Conservation (phyloP, 2,329 filamentous ascomycete species). For the Xylariaceae sp. region DNA sequence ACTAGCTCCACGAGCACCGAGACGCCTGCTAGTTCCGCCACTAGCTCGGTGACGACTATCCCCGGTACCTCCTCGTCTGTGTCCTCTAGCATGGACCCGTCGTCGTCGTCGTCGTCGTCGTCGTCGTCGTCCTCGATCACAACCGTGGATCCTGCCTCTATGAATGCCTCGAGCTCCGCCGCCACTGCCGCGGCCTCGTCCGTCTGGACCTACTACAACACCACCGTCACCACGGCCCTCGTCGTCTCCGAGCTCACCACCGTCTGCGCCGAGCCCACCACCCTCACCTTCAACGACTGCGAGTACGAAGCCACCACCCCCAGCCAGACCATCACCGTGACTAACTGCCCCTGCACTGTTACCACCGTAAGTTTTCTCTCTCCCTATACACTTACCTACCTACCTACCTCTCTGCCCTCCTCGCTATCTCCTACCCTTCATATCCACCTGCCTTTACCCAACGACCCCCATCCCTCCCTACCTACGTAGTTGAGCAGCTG, state of each 20-base stretch:
- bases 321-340: constrained; percentile 58
- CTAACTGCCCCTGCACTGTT: constrained; percentile 56
- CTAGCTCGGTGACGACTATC: constrained; percentile 10
- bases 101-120: constrained; percentile 3
- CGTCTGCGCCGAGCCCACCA: constrained; percentile 51
- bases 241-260: constrained; percentile 33
- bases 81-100: constrained; percentile 6
- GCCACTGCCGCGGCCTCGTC: constrained; percentile 13
- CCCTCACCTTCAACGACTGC: constrained; percentile 52
- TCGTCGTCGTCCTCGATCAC: background rate
- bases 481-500: too few species aligned
- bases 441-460: too few species aligned
- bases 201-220: constrained; percentile 33
- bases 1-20: constrained; percentile 2
- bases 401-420: background rate
- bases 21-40: constrained; percentile 4
- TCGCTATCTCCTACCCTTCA: too few species aligned
- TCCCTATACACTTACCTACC: background rate
- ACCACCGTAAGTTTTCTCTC: constrained; percentile 30
- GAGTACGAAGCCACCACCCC: constrained; percentile 55
- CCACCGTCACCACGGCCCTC: constrained; percentile 28
- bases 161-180: constrained; percentile 9
- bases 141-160: background rate
- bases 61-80: constrained; percentile 1
- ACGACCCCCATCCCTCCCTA: too few species aligned